Evolutionary conservation across 179 eudicot genomes (phyloP).

Genomic region (Patellifolia procumbens): DNA sequence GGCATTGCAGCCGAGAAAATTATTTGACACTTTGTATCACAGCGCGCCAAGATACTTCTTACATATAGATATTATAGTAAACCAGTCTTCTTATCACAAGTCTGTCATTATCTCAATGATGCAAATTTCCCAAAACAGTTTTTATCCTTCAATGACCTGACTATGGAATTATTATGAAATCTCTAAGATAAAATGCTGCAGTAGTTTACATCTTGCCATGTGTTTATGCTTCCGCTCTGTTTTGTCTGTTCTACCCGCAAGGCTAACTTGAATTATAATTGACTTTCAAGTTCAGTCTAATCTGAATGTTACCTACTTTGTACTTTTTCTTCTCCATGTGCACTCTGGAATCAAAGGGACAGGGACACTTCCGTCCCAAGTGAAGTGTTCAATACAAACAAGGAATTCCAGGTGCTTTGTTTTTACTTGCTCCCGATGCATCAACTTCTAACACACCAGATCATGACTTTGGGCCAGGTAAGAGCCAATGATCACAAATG

Average conservation of each 20-base stretch:
- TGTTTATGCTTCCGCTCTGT: slow-evolving; percentile 1
- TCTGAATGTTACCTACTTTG: slow-evolving; percentile 23
- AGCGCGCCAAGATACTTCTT: background rate
- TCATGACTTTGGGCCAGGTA: slow-evolving; percentile 31
- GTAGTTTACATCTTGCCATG: slow-evolving; percentile 18
- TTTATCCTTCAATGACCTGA: background rate
- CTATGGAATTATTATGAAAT: background rate
- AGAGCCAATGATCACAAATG: slow-evolving; percentile 17
- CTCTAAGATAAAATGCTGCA: background rate
- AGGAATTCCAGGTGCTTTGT: slow-evolving; percentile 30
- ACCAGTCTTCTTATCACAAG: background rate
- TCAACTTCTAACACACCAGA: slow-evolving; percentile 19
- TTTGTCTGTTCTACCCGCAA: slow-evolving; percentile 7
- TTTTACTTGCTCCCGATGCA: slow-evolving; percentile 28
- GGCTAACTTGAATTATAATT: slow-evolving; percentile 9
- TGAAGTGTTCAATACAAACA: slow-evolving; percentile 35
- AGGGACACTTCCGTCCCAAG: slow-evolving; percentile 37
- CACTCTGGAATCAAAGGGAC: slow-evolving; percentile 37
- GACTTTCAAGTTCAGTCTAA: slow-evolving; percentile 15
- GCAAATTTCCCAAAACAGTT: slow-evolving; percentile 3
- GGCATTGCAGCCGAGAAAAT: background rate
- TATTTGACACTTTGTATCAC: background rate
- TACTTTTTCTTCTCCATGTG: slow-evolving; percentile 38
- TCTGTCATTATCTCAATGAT: background rate
- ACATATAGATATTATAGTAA: background rate